phyloP scores from a whole-genome alignment of 1,284 basidiomycete genomes.

The Cryptococcus maquisensis region DNA sequence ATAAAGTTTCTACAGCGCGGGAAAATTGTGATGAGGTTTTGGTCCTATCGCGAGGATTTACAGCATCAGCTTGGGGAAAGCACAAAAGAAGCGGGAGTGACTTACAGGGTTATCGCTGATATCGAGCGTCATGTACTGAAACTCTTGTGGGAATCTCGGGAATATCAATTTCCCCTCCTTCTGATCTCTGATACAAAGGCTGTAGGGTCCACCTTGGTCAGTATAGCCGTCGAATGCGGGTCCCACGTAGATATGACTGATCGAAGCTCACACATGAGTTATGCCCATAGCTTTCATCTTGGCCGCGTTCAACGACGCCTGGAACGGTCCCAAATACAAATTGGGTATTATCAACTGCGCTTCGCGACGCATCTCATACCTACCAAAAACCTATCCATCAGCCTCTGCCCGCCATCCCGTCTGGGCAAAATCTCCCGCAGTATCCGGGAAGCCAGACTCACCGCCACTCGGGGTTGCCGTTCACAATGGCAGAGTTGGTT shows the following conservation, averaged over 20 bases:
- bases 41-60: conserved; percentile 52
- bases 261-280: conserved; percentile 73
- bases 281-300: conserved; percentile 63
- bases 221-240: neutral
- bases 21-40: conserved; percentile 80
- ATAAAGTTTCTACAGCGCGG: conserved; percentile 80
- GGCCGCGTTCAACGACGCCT: conserved; percentile 72
- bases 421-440: no score
- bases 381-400: conserved; percentile 37
- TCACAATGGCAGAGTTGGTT: neutral
- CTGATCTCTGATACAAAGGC: conserved; percentile 78
- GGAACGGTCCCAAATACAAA: conserved; percentile 80
- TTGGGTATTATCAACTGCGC: conserved; percentile 86
- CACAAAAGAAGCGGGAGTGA: conserved; percentile 28
- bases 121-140: conserved; percentile 75
- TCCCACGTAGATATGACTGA: neutral
- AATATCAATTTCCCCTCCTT: conserved; percentile 82
- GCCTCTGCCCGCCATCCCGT: neutral
- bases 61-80: conserved; percentile 12
- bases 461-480: conserved; percentile 2
- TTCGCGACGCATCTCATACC: conserved; percentile 91
- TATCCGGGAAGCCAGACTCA: neutral
- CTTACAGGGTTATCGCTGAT: conserved; percentile 75
- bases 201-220: conserved; percentile 35
- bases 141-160: conserved; percentile 75